These are phyloP conservation scores for Coemansia sp. DNA, from an alignment of 192 early-diverging fungal genomes.

Conservation along the genomic window DNA sequence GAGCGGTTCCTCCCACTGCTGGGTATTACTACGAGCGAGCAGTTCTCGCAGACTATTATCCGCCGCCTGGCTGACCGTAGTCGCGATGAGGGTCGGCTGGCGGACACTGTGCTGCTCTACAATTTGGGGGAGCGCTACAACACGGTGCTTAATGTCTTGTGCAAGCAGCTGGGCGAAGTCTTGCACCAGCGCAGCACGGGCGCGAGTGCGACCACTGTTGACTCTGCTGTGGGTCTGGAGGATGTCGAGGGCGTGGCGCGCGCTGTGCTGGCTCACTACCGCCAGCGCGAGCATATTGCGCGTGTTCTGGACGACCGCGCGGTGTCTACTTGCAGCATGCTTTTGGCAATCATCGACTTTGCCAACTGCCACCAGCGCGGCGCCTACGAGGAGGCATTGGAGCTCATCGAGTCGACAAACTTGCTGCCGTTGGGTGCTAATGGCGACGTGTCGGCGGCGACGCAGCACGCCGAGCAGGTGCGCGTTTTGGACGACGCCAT, in stretches of 20 bases:
- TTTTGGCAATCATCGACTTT: constrained; percentile 66
- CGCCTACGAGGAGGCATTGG: constrained; percentile 62
- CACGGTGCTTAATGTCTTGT: constrained; percentile 69
- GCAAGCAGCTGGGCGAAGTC: constrained; percentile 67
- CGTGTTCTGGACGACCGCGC: constrained; percentile 34
- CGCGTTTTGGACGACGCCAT: constrained; percentile 65
- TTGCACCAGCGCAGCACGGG: constrained; percentile 29
- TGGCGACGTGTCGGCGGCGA: constrained; percentile 57
- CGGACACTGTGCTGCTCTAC: constrained; percentile 75
- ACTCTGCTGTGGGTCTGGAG: constrained; percentile 10
- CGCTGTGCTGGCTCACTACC: constrained; percentile 52
- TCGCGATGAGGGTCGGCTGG: constrained; percentile 65
- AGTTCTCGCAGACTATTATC: constrained; percentile 68
- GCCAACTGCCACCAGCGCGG: constrained; percentile 54
- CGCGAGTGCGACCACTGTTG: background rate
- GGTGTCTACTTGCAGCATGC: constrained; percentile 56
- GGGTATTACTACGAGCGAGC: constrained; percentile 57
- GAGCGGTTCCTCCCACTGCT: constrained; percentile 70
- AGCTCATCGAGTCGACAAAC: constrained; percentile 58
- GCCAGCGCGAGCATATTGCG: constrained; percentile 53
- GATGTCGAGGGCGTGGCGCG: constrained; percentile 55
- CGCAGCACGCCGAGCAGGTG: constrained; percentile 68
- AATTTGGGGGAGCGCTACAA: constrained; percentile 75
- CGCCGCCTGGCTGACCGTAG: constrained; percentile 69
- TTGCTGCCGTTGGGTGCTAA: constrained; percentile 61